Evolutionary conservation across 1,139 yeast genomes (phyloP).

Genomic region (Candida tropicalis): DNA sequence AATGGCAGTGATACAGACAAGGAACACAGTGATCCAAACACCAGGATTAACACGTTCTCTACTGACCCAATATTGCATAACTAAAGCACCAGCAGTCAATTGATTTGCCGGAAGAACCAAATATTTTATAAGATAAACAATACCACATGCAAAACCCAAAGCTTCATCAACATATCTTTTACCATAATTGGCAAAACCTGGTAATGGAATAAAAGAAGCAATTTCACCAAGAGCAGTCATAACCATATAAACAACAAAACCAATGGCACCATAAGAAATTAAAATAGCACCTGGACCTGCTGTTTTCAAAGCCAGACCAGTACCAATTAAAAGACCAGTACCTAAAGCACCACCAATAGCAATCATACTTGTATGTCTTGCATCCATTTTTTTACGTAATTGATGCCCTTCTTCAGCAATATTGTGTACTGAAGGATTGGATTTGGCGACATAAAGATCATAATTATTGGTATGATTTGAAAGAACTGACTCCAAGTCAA

Average conservation of each 20-base stretch:
- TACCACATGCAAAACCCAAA: constrained; percentile 76
- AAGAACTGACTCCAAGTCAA: constrained; percentile 16
- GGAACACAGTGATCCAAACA: constrained; percentile 59
- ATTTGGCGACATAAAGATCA: constrained; percentile 48
- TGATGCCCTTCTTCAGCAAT: constrained; percentile 48
- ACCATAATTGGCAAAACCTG: constrained; percentile 73
- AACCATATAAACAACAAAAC: constrained; percentile 65
- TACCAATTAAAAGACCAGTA: constrained; percentile 72
- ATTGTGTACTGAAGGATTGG: constrained; percentile 41
- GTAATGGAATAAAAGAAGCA: constrained; percentile 72
- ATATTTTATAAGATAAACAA: constrained; percentile 59
- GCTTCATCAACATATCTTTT: constrained; percentile 70
- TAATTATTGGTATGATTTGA: constrained; percentile 49
- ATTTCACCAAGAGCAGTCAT: constrained; percentile 77
- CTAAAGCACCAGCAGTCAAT: constrained; percentile 59
- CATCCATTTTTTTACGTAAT: constrained; percentile 61
- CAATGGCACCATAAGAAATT: constrained; percentile 62
- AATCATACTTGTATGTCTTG: constrained; percentile 77
- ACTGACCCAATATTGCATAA: constrained; percentile 63
- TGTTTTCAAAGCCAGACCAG: constrained; percentile 60
- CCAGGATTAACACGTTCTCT: constrained; percentile 54
- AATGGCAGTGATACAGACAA: constrained; percentile 47
- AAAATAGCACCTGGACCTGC: constrained; percentile 76
- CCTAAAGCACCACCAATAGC: constrained; percentile 47
- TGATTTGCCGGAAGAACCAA: constrained; percentile 68